phyloP scores from a whole-genome alignment of 129 eudicot species.

The Pseudognaphalium luteoalbum region DNA sequence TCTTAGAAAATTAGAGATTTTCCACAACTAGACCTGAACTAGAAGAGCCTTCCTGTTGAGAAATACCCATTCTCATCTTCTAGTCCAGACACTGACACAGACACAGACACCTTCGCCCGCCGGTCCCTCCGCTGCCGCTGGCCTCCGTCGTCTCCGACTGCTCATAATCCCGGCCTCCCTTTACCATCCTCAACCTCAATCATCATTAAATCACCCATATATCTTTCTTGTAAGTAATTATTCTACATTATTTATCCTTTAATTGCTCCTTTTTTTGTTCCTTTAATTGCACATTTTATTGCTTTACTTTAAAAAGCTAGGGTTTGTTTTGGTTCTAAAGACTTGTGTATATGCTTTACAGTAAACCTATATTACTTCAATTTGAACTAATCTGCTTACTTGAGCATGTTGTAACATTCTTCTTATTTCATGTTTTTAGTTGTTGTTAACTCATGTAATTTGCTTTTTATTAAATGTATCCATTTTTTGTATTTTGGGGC shows the following conservation, averaged over 20 bases:
- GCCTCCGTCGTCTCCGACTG: not conserved
- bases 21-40: too few species aligned
- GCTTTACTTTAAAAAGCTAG: not conserved
- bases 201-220: not conserved
- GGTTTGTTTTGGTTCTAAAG: not conserved
- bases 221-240: too few species aligned
- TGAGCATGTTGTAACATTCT: not conserved
- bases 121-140: not conserved
- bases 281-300: not conserved
- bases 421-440: too few species aligned
- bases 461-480: not conserved
- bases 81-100: not conserved
- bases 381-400: not conserved
- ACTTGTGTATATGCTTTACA: too few species aligned
- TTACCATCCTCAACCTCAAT: not conserved
- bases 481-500: not conserved
- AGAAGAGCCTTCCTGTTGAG: too few species aligned
- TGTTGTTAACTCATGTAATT: not conserved
- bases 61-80: not conserved
- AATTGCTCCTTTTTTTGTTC: not conserved
- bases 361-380: not conserved
- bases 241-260: not conserved
- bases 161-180: not conserved
- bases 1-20: too few species aligned
- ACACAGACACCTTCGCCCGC: not conserved